A percentile compares a stretch with the other conserved stretches of the same genome.
phyloP scores from a whole-genome alignment of 2,329 filamentous ascomycete species.

The Aspergillus ustus region DNA sequence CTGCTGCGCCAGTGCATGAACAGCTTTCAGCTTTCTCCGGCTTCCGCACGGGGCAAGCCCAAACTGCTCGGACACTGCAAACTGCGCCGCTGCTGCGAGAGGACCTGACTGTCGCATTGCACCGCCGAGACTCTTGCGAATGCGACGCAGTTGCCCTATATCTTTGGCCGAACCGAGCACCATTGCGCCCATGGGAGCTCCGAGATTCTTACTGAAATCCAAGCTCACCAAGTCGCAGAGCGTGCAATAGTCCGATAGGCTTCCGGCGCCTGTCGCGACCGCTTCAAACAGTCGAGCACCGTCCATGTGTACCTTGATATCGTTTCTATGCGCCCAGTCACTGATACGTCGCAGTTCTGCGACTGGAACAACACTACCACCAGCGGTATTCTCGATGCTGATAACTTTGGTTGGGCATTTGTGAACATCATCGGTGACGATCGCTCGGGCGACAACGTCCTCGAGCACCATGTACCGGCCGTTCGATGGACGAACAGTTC shows the following conservation, averaged over 20 bases:
- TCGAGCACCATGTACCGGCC: constrained; percentile 19
- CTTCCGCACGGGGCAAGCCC: constrained; percentile 56
- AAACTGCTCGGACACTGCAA: constrained; percentile 70
- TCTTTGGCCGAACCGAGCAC: constrained; percentile 60
- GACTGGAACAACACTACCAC: constrained; percentile 74
- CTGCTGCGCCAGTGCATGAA: constrained; percentile 62
- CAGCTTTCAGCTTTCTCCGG: constrained; percentile 57
- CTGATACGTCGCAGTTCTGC: constrained; percentile 68
- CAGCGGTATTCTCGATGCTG: constrained; percentile 77
- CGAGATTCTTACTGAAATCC: constrained; percentile 77
- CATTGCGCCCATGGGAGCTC: constrained; percentile 74
- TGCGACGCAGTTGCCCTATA: constrained; percentile 66
- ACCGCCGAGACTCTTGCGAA: constrained; percentile 76
- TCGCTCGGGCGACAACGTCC: constrained; percentile 10
- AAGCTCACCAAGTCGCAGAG: constrained; percentile 72
- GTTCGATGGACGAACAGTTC: constrained; percentile 12
- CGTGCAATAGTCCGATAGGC: constrained; percentile 65
- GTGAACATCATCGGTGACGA: constrained; percentile 66
- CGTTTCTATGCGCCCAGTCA: constrained; percentile 58
- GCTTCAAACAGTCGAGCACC: constrained; percentile 79
- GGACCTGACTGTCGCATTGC: constrained; percentile 74
- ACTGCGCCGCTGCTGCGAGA: constrained; percentile 69
- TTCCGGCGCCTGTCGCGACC: constrained; percentile 66
- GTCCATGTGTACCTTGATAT: constrained; percentile 68
- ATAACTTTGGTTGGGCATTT: constrained; percentile 75